Evolutionary conservation across 345 rosid genomes (phyloP), one percentile per base, ranked within the genome.

Genomic region (Citrus glauca): DNA sequence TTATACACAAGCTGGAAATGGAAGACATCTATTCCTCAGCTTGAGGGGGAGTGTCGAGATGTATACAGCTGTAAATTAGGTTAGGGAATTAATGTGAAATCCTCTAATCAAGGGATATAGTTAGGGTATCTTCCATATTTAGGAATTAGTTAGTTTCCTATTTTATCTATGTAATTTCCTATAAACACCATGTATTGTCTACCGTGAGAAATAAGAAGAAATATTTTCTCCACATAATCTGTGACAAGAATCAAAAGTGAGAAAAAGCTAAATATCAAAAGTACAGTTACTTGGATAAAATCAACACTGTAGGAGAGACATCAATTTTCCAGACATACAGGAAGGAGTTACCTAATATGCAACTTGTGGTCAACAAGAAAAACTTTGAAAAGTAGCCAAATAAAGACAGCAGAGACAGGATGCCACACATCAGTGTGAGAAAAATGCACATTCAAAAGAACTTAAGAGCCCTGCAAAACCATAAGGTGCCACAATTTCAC

Each of bases 341-440:
- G 38, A 62, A 38, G 55, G 27, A 40, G 25, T 61, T 73, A 3
- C 69, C 69, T 8, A 45, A 28, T 38, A 62, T 53, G 61, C 28
- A 38, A 57, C 67, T 25, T 1, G 53, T 45, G 6, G 19, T 27
- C 45, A 57, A 25, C 33, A 66, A 37, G 64, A 74, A 22, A 61
- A 37, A 59, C 32, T 59, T 72, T 7, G 5, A 8, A 11, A 40
- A 42, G 62, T 17, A 70, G 79, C 61, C 38, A 60, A 66, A 73
- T 67, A 66, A 63, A 79, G 57, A 57, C n/a, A 60, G 13, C 69
- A 50, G 16, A 25, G 59, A 57, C 62, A 37, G 62, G 67, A 65
- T 63, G 69, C 45, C 10, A 37, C 33, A 55, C 30, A 73, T 71
- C 14, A 76, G 50, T 20, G 27, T 13, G 9, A 70, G 11, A 30